Evolutionary conservation across 2,329 filamentous ascomycete genomes (phyloP), one percentile per base, ranked within the genome.

Genomic region (Pestalotiopsis sp.): DNA sequence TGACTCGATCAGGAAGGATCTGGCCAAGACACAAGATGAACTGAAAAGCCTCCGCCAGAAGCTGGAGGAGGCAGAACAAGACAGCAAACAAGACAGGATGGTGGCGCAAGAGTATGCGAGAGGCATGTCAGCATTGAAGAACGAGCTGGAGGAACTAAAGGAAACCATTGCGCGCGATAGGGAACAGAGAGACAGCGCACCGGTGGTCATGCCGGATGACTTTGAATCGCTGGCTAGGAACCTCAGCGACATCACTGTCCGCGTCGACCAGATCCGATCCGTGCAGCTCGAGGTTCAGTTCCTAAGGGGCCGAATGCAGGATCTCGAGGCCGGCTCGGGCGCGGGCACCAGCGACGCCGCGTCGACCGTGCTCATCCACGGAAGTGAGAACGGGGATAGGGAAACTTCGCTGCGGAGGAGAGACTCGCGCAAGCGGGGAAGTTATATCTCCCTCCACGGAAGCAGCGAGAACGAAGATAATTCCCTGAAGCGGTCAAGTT

Each of bases 221-320:
- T 74, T 83, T 11, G 81, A 83, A 61, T 81, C 83, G 11, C 76
- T 83, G 38, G 77, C 80, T 2, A 78, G 70, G 31, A 58, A 58
- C 27, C 12, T 66, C 12, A 66, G 59, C n/a, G 59, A 62, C 9
- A 62, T 62, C 27, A 36, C 31, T 40, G 31, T 36, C 17, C 59
- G 59, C 25, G n/a, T 62, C 6, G 31, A 40, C 36, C 59, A 62
- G 27, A 36, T 62, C 13, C 25, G 36, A 17, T n/a, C 27, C n/a
- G n/a, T 62, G 12, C 59, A 62, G 14, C 27, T 36, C 13, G 59
- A 62, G 38, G 31, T 62, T 7, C 59, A 40, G 2, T 62, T 62
- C 31, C n/a, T 62, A 12, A 36, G 59, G 14, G 7, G 59, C 17
- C 59, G 59, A 36, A 20, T 62, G n/a, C 59, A 40, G 31, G 59